Evolutionary conservation across 768 basidiomycete genomes (phyloP), one percentile per base, ranked within the genome.

Genomic region (Hortiboletus flavorubellus): DNA sequence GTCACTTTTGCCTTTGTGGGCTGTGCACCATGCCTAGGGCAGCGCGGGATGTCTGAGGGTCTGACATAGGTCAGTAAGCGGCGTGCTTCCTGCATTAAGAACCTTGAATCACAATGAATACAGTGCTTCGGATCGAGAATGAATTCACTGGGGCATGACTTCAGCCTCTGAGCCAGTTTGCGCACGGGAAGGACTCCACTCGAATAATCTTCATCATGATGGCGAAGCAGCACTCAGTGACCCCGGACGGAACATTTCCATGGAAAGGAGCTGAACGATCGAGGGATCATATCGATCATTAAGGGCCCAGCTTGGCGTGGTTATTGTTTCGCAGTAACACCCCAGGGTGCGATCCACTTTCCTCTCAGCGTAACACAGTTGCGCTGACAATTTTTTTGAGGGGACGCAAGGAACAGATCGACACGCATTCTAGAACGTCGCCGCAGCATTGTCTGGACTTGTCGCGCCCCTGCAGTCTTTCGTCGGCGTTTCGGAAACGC

Each of bases 211-310:
- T 11, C 49, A 61, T 26, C 26, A 26, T 26, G 26, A 26, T 37
- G 70, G 63, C 23, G 74, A 75, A 30, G 62, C 67, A 18, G 72
- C 75, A 26, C 67, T 77, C 30, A 73, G 8, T 8, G 9, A 39
- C 67, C 78, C 52, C 82, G 81, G 82, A 78, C 80, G 33, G 70
- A 83, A 45, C 83, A 86, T 69, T 73, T 93, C 31, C 77, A 84
- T 23, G 80, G 93, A 47, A 80, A 78, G 60, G 90, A 89, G 94
- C 67, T 82, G 84, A 44, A 63, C 76, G 30, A 82, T 96, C 57
- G 89, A 96, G 73, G 73, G 78, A 91, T 96, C 64, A 80, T 97
- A 96, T 73, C 73, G 78, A 91, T 96, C 64, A 80, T 97, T 31
- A 76, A 85, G 49, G 94, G 91, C 34, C 72, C 78, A 30, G 85